These are phyloP conservation scores for Penicillium lagena DNA, from an alignment of 495 filamentous ascomycete genomes.

Conservation along the genomic window DNA sequence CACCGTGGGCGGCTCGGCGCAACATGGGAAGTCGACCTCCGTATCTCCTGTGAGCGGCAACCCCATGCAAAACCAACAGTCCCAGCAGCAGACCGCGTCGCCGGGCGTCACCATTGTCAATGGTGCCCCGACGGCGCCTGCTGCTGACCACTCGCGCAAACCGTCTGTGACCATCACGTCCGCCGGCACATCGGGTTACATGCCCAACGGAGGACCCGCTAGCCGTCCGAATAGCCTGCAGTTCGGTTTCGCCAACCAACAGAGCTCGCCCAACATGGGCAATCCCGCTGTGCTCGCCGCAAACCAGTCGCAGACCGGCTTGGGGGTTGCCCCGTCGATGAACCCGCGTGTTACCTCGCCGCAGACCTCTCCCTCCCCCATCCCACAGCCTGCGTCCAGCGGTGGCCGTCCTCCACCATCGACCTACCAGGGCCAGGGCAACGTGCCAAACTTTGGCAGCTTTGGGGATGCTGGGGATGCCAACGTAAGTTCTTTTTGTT, in stretches of 20 bases:
- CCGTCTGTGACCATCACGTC: slow-evolving; percentile 83
- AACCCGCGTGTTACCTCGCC: slow-evolving; percentile 66
- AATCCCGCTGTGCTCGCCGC: slow-evolving; percentile 38
- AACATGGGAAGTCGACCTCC: slow-evolving; percentile 78
- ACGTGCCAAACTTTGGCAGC: slow-evolving; percentile 73
- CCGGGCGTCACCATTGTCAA: slow-evolving; percentile 65
- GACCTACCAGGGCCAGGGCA: slow-evolving; percentile 55
- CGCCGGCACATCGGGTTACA: slow-evolving; percentile 64
- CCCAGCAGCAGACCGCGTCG: slow-evolving; percentile 17
- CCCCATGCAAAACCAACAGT: slow-evolving; percentile 47
- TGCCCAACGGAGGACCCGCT: slow-evolving; percentile 67
- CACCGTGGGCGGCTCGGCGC: slow-evolving; percentile 65
- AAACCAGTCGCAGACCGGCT: slow-evolving; percentile 39
- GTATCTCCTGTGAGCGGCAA: slow-evolving; percentile 80
- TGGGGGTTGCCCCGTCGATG: slow-evolving; percentile 53
- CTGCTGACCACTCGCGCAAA: slow-evolving; percentile 71
- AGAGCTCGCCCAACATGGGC: slow-evolving; percentile 60
- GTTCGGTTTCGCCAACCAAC: slow-evolving; percentile 67
- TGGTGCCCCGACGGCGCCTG: slow-evolving; percentile 51
- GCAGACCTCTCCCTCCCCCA: slow-evolving; percentile 77
- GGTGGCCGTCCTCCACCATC: slow-evolving; percentile 74
- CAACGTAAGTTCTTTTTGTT: slow-evolving; percentile 54
- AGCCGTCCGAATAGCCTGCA: slow-evolving; percentile 58
- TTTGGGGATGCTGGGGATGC: slow-evolving; percentile 58
- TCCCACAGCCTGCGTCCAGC: slow-evolving; percentile 78